Evolutionary conservation across 2,329 filamentous ascomycete genomes (phyloP).

Genomic region (Curvularia sp.): DNA sequence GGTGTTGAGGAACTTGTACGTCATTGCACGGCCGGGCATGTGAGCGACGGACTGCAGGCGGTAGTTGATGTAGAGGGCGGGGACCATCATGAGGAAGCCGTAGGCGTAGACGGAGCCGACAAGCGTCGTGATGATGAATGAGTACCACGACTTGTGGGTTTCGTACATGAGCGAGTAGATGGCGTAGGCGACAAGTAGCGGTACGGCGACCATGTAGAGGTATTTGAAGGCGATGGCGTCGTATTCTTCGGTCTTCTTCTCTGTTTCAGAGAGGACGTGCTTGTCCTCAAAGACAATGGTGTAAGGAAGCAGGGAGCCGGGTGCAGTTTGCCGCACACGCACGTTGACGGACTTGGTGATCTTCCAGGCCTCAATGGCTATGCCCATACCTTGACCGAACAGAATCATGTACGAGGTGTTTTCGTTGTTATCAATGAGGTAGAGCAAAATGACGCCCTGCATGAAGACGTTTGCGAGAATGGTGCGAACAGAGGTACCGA

Average conservation of each 20-base stretch:
- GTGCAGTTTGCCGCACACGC: constrained; percentile 71
- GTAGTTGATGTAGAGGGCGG: constrained; percentile 98
- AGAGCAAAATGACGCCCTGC: constrained; percentile 94
- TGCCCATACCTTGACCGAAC: constrained; percentile 86
- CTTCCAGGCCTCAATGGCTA: constrained; percentile 85
- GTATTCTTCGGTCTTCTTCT: constrained; percentile 98
- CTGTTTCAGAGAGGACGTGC: constrained; percentile 91
- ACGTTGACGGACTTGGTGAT: constrained; percentile 95
- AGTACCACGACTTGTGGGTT: constrained; percentile 97
- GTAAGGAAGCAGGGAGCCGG: constrained; percentile 78
- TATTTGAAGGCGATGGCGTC: constrained; percentile 98
- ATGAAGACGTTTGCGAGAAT: constrained; percentile 98
- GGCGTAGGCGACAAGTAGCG: constrained; percentile 87
- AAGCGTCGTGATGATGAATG: constrained; percentile 90
- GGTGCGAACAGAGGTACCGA: constrained; percentile 93
- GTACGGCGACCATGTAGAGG: constrained; percentile 90
- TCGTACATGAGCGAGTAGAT: constrained; percentile 92
- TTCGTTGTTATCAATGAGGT: constrained; percentile 95
- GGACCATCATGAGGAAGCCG: constrained; percentile 99
- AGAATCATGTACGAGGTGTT: constrained; percentile 99
- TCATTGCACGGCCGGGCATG: constrained; percentile 96
- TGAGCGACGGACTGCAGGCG: constrained; percentile 88
- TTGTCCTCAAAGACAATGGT: constrained; percentile 91
- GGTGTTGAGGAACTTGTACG: constrained; percentile 97
- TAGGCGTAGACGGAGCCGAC: constrained; percentile 98